phyloP scores from a whole-genome alignment of 1,139 yeast species.

The Taphrina populina region DNA sequence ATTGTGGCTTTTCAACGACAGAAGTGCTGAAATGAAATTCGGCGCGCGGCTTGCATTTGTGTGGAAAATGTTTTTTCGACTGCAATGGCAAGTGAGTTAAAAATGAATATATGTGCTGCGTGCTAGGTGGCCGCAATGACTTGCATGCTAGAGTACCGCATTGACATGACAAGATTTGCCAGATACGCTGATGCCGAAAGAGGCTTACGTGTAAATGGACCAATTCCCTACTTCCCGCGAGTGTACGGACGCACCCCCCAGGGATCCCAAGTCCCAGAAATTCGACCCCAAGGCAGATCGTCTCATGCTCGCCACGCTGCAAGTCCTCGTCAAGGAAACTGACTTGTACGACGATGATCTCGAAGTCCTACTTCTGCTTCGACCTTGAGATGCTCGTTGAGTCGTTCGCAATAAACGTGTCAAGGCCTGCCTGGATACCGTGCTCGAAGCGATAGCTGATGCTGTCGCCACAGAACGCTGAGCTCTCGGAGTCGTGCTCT shows the following conservation, averaged over 20 bases:
- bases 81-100: too few relatives aligned
- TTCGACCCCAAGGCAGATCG: conserved; percentile 8
- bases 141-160: too few relatives aligned
- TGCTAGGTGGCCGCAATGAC: too few relatives aligned
- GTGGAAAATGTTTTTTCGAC: too few relatives aligned
- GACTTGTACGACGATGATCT: conserved; percentile 5
- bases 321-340: conserved; percentile 1
- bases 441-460: neutral
- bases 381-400: neutral
- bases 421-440: neutral
- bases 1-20: too few relatives aligned
- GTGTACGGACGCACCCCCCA: conserved; percentile 5
- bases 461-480: neutral
- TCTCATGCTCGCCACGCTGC: conserved; percentile 15
- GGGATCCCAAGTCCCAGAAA: conserved; percentile 17
- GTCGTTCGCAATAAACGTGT: neutral
- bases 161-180: too few relatives aligned
- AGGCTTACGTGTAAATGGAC: conserved; percentile 4
- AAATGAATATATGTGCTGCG: too few relatives aligned
- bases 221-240: conserved; percentile 19
- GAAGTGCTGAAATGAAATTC: too few relatives aligned
- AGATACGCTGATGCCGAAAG: too few relatives aligned
- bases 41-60: too few relatives aligned
- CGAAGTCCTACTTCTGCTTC: conserved; percentile 17
- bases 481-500: neutral